phyloP scores from a whole-genome alignment of 306 rosid genomes.

The Citrullus mucosospermus region DNA sequence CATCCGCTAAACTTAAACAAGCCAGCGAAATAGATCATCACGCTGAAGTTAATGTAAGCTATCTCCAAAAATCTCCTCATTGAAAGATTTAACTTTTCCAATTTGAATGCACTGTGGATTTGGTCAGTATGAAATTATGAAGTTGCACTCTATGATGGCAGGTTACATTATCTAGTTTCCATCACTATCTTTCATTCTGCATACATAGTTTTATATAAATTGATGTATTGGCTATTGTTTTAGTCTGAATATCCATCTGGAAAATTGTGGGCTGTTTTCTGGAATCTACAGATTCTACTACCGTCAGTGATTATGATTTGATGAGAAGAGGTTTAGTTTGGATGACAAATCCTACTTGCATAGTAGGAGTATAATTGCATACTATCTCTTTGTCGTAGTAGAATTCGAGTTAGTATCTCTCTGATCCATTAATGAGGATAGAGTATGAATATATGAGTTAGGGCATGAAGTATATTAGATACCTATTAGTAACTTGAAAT shows the following conservation, averaged over 20 bases:
- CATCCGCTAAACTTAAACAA: conserved; percentile 82
- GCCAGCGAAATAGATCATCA: conserved; percentile 88
- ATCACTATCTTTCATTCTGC: background rate
- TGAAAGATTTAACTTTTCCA: background rate
- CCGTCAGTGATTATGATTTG: background rate
- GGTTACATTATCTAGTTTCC: background rate
- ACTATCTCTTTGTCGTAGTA: background rate
- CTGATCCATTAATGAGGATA: background rate
- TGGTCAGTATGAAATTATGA: background rate
- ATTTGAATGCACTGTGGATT: background rate
- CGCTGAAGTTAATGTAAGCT: conserved; percentile 38
- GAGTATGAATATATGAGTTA: background rate
- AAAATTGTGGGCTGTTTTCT: background rate
- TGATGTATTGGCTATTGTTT: background rate
- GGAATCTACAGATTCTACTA: background rate
- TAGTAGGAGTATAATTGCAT: background rate
- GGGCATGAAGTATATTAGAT: background rate
- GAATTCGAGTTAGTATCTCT: background rate
- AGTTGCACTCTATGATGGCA: background rate
- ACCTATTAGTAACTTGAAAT: background rate
- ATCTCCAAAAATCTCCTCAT: background rate
- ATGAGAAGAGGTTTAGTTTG: background rate
- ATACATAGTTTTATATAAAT: background rate
- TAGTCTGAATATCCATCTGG: background rate
- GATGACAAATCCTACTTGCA: background rate